Percentiles rank a stretch among this genome's conserved stretches.
Conservation (phyloP, 2,329 filamentous ascomycete species). For the Trichoderma polysporum region DNA sequence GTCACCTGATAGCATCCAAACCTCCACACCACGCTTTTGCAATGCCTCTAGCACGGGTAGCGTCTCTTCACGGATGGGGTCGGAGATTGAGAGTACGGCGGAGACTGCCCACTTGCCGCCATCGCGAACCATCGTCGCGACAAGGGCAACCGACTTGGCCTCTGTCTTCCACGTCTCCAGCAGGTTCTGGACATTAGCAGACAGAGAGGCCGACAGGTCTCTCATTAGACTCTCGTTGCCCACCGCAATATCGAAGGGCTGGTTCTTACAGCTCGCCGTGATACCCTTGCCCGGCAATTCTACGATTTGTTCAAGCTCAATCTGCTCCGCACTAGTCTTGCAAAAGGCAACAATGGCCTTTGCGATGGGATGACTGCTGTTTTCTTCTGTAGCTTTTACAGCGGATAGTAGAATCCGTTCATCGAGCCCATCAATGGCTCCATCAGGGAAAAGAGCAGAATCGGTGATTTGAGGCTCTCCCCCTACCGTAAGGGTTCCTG, state of each 20-base stretch:
- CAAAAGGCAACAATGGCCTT: slow-evolving; percentile 68
- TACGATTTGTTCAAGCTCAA: slow-evolving; percentile 48
- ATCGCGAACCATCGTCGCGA: slow-evolving; percentile 43
- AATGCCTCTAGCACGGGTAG: slow-evolving; percentile 63
- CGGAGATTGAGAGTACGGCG: slow-evolving; percentile 73
- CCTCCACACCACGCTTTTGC: slow-evolving; percentile 63
- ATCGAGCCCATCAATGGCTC: slow-evolving; percentile 25
- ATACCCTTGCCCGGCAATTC: slow-evolving; percentile 73
- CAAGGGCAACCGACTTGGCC: slow-evolving; percentile 64
- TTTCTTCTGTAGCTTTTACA: slow-evolving; percentile 63
- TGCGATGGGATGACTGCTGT: slow-evolving; percentile 73
- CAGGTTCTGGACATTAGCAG: slow-evolving; percentile 33
- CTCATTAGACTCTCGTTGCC: slow-evolving; percentile 72
- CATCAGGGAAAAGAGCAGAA: slow-evolving; percentile 41
- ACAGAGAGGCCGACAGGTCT: slow-evolving; percentile 45
- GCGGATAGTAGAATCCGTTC: slow-evolving; percentile 48
- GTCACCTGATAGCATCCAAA: slow-evolving; percentile 94
- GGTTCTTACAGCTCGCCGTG: slow-evolving; percentile 51
- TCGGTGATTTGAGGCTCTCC: slow-evolving; percentile 70
- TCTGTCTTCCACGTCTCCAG: slow-evolving; percentile 60
- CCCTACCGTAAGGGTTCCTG: slow-evolving; percentile 74
- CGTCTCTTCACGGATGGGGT: slow-evolving; percentile 76
- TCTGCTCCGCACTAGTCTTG: slow-evolving; percentile 34
- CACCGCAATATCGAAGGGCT: slow-evolving; percentile 56
- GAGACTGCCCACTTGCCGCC: slow-evolving; percentile 49